Evolutionary conservation across 116 monocot species (phyloP).

Genomic region (Papilionanthe hybrid): DNA sequence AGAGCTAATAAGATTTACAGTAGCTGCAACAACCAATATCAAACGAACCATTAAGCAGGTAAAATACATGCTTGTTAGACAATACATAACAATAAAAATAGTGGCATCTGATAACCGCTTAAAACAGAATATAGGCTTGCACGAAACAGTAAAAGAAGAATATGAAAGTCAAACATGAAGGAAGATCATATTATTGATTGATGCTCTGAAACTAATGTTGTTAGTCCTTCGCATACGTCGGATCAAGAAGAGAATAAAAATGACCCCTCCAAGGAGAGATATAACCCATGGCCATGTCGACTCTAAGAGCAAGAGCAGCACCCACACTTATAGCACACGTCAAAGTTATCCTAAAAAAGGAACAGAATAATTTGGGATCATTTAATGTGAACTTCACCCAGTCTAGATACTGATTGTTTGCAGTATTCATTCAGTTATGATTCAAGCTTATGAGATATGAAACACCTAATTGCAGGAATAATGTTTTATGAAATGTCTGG

Average conservation of each 20-base stretch:
- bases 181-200: conserved; percentile 98
- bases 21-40: conserved; percentile 94
- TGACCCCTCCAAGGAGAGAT: conserved; percentile 97
- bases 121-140: conserved; percentile 95
- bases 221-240: conserved; percentile 98
- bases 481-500: too few species aligned
- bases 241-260: conserved; percentile 95
- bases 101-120: conserved; percentile 91
- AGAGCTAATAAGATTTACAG: conserved; percentile 79
- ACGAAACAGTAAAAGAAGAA: conserved; percentile 89
- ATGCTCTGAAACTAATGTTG: conserved; percentile 96
- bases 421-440: too few species aligned
- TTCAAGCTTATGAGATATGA: too few species aligned
- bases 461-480: too few species aligned
- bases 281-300: conserved; percentile 88
- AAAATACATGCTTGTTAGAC: conserved; percentile 98
- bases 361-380: conserved; percentile 66
- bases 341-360: conserved; percentile 76
- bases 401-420: too few species aligned
- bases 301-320: conserved; percentile 60
- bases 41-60: conserved; percentile 99
- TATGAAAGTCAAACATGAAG: conserved; percentile 98
- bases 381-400: conserved; percentile 85
- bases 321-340: conserved; percentile 66
- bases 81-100: conserved; percentile 95